phyloP scores from a whole-genome alignment of 495 filamentous ascomycete genomes.

The Cudoniella acicularis region DNA sequence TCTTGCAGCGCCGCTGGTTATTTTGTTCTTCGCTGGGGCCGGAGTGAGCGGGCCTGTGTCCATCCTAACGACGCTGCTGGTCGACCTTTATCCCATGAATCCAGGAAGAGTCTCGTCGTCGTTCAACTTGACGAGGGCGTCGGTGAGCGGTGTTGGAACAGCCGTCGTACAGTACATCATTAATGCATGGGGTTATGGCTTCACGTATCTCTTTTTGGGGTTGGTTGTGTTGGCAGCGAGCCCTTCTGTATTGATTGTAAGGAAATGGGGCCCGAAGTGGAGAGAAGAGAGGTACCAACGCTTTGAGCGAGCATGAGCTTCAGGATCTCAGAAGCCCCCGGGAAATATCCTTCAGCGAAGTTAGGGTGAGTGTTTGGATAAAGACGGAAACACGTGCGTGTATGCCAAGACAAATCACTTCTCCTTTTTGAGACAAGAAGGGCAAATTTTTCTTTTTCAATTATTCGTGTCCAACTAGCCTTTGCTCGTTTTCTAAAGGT shows the following conservation, averaged over 20 bases:
- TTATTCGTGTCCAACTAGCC: too few species aligned
- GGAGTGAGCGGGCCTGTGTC: conserved; percentile 21
- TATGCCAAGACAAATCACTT: too few species aligned
- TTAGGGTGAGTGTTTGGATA: too few species aligned
- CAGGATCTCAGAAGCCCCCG: too few species aligned
- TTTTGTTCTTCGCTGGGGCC: conserved; percentile 21
- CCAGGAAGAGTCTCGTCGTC: conserved; percentile 1
- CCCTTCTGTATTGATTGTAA: conserved; percentile 6
- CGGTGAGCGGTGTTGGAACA: background rate
- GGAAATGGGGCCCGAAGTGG: conserved; percentile 42
- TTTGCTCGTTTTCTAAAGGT: too few species aligned
- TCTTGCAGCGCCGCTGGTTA: conserved; percentile 4
- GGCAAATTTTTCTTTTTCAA: too few species aligned
- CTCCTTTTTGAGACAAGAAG: too few species aligned
- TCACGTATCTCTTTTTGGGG: conserved; percentile 49
- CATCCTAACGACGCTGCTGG: conserved; percentile 25
- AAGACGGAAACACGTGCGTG: too few species aligned
- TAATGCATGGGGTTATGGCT: background rate
- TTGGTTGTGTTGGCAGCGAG: conserved; percentile 22
- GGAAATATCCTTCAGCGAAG: too few species aligned
- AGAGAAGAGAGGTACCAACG: conserved; percentile 26
- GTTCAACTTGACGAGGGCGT: conserved; percentile 4
- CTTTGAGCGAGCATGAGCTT: background rate
- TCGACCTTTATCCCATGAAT: conserved; percentile 31
- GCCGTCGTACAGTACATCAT: background rate